Percentiles rank a stretch among this genome's conserved stretches.
Conservation (phyloP, 2,329 filamentous ascomycete genomes). For the Calonectria henricotiae region DNA sequence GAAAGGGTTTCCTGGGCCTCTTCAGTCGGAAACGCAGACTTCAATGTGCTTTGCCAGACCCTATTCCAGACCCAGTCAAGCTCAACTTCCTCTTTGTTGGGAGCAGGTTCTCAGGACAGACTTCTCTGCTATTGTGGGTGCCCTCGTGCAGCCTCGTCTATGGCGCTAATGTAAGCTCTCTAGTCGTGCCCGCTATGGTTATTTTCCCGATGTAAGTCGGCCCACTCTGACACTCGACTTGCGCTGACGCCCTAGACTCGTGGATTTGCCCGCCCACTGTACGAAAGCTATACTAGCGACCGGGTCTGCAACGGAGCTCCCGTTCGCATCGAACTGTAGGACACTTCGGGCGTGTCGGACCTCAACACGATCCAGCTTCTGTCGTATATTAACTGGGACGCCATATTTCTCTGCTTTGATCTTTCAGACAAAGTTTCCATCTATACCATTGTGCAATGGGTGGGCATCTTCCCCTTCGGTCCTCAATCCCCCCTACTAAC, state of each 20-base stretch:
- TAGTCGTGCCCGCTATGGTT: slow-evolving; percentile 59
- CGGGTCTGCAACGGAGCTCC: slow-evolving; percentile 49
- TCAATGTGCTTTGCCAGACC: slow-evolving; percentile 36
- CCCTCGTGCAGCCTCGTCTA: slow-evolving; percentile 9
- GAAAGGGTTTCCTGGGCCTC: slow-evolving; percentile 46
- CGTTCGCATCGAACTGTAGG: slow-evolving; percentile 59
- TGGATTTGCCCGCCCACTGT: slow-evolving; percentile 56
- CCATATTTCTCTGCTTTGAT: slow-evolving; percentile 61
- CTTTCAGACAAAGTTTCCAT: slow-evolving; percentile 56
- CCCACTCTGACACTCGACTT: neutral
- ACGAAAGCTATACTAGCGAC: slow-evolving; percentile 57
- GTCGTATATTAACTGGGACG: slow-evolving; percentile 59
- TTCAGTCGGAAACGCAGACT: slow-evolving; percentile 53
- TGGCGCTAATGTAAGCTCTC: neutral
- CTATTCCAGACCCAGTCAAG: slow-evolving; percentile 46
- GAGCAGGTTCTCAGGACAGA: slow-evolving; percentile 55
- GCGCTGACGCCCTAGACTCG: slow-evolving; percentile 51
- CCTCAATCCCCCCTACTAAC: slow-evolving; percentile 3
- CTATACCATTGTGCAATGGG: slow-evolving; percentile 58
- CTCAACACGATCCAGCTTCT: slow-evolving; percentile 56
- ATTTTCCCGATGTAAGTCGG: slow-evolving; percentile 58
- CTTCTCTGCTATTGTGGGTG: slow-evolving; percentile 59
- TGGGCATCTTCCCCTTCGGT: slow-evolving; percentile 35
- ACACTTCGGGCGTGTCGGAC: slow-evolving; percentile 61
- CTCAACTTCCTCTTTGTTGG: slow-evolving; percentile 61